A percentile compares a stretch with the other conserved stretches of the same genome.
Evolutionary conservation across 768 basidiomycete genomes (phyloP).

Genomic region (Suillus placidus): DNA sequence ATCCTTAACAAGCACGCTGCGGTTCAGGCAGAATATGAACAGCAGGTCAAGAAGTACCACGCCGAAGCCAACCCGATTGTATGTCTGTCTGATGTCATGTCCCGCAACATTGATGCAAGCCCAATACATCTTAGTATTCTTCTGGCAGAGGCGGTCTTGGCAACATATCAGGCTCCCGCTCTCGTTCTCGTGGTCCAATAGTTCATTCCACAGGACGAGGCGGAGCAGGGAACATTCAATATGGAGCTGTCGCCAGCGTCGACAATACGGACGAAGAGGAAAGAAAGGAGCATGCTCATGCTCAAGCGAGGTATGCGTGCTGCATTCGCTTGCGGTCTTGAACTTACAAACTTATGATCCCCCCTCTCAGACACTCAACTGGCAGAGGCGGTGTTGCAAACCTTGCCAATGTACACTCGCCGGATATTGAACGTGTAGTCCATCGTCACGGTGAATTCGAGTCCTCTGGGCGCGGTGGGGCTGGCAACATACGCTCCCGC

Average conservation of each 20-base stretch:
- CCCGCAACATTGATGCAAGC: constrained; percentile 7
- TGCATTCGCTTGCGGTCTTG: neutral
- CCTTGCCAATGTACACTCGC: constrained; percentile 42
- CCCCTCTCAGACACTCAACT: constrained; percentile 55
- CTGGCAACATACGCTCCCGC: constrained; percentile 57
- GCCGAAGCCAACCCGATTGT: constrained; percentile 38
- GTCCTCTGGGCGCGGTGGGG: constrained; percentile 61
- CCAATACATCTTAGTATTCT: constrained; percentile 46
- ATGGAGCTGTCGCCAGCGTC: constrained; percentile 28
- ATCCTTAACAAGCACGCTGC: constrained; percentile 31
- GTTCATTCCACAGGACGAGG: constrained; percentile 62
- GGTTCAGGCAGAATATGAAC: constrained; percentile 28
- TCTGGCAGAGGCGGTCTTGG: constrained; percentile 68
- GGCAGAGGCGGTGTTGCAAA: constrained; percentile 75
- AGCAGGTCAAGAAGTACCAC: constrained; percentile 26
- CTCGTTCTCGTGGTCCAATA: constrained; percentile 46
- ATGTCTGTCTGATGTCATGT: constrained; percentile 22
- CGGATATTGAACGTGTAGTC: constrained; percentile 38
- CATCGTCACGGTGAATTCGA: constrained; percentile 35
- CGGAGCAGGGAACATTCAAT: constrained; percentile 60
- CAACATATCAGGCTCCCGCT: constrained; percentile 57
- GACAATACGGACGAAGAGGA: constrained; percentile 38
- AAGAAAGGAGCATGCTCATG: constrained; percentile 31
- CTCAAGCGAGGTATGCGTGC: constrained; percentile 46
- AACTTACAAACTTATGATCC: constrained; percentile 10